phyloP scores from a whole-genome alignment of 78 protist species.

The Dictyostelium intermedium region DNA sequence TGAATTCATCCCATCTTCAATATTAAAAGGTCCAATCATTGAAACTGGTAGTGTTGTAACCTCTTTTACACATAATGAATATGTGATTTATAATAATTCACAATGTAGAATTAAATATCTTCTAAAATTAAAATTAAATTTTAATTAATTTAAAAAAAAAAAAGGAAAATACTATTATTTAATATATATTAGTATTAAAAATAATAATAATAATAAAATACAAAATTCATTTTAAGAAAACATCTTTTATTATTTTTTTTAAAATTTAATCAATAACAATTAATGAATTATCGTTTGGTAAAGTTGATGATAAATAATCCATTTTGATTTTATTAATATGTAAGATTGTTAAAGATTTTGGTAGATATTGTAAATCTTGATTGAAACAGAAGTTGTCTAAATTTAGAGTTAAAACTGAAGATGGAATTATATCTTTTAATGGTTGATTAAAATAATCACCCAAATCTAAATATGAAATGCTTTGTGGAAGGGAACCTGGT shows the following conservation, averaged over 20 bases:
- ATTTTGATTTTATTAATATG: no score
- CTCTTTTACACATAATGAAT: conserved; percentile 42
- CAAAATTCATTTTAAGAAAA: no score
- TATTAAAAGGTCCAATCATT: conserved; percentile 14
- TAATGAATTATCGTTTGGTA: neutral
- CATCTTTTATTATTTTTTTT: no score
- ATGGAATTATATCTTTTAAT: neutral
- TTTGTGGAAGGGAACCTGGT: neutral
- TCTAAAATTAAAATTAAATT: neutral
- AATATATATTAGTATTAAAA: neutral
- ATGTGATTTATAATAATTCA: conserved; percentile 51
- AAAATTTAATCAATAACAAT: no score
- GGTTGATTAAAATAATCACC: neutral
- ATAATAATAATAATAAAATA: no score
- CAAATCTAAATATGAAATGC: no score
- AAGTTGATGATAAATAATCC: neutral
- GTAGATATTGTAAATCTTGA: neutral
- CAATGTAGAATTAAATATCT: conserved; percentile 39
- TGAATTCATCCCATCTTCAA: neutral
- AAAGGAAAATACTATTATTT: neutral
- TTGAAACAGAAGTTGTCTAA: no score
- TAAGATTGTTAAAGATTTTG: neutral
- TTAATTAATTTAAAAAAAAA: neutral
- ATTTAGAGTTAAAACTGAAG: neutral
- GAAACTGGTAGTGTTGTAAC: neutral